Evolutionary conservation across 306 rosid genomes (phyloP).

Genomic region (Acmispon strigosus): DNA sequence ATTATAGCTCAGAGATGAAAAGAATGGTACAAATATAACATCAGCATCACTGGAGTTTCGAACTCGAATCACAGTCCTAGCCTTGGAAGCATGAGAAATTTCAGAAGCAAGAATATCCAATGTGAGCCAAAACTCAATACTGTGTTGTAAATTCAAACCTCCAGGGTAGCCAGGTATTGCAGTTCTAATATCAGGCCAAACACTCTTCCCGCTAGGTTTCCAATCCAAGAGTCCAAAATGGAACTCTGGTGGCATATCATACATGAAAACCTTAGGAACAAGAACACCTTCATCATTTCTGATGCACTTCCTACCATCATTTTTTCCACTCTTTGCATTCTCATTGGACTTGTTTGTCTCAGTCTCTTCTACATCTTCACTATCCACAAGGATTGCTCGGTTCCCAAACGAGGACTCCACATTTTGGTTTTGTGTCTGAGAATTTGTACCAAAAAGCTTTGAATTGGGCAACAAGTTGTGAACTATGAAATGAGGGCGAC

Average conservation of each 20-base stretch:
- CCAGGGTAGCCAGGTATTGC: slow-evolving; percentile 63
- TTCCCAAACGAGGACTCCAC: slow-evolving; percentile 34
- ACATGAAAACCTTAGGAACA: slow-evolving; percentile 65
- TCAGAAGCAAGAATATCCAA: slow-evolving; percentile 70
- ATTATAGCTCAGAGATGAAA: slow-evolving; percentile 69
- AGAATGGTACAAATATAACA: slow-evolving; percentile 64
- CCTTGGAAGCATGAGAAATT: slow-evolving; percentile 38
- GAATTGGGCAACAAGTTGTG: slow-evolving; percentile 36
- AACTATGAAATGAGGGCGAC: slow-evolving; percentile 22
- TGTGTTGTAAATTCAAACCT: slow-evolving; percentile 72
- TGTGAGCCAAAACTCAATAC: slow-evolving; percentile 81
- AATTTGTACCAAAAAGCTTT: slow-evolving; percentile 16
- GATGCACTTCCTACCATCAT: slow-evolving; percentile 17
- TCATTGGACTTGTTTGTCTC: not conserved
- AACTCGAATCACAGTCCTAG: slow-evolving; percentile 43
- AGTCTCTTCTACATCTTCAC: slow-evolving; percentile 19
- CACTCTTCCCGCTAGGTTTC: slow-evolving; percentile 38
- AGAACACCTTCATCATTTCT: slow-evolving; percentile 23
- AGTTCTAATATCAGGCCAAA: slow-evolving; percentile 63
- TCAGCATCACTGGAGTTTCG: slow-evolving; percentile 63
- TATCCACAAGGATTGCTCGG: slow-evolving; percentile 41
- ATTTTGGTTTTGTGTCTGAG: slow-evolving; percentile 7
- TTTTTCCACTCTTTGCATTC: slow-evolving; percentile 6
- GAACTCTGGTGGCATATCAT: slow-evolving; percentile 57
- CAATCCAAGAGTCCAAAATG: slow-evolving; percentile 69